phyloP scores from a whole-genome alignment of 75 land plant genomes.

The Ceratopteris richardii region DNA sequence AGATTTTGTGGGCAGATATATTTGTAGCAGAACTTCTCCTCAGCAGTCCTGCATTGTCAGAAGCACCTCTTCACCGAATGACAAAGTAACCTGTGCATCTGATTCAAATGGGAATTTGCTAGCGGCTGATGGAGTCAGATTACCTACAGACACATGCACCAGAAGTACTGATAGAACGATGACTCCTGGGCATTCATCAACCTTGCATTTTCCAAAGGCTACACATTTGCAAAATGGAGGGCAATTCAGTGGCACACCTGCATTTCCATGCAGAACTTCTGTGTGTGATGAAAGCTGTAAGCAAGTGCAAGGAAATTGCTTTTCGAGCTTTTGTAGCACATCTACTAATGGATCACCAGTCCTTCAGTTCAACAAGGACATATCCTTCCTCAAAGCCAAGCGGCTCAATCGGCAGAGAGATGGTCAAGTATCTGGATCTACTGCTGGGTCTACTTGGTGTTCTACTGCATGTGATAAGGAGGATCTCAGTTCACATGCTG shows the following conservation, averaged over 20 bases:
- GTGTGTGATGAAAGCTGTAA: neutral
- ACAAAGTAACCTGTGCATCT: neutral
- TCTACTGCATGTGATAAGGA: no score
- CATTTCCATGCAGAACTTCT: neutral
- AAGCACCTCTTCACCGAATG: neutral
- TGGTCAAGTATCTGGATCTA: no score
- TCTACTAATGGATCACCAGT: neutral
- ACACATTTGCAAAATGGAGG: neutral
- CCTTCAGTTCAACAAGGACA: no score
- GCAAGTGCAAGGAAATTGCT: neutral
- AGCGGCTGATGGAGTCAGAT: no score
- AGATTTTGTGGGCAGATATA: neutral
- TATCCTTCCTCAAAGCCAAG: no score
- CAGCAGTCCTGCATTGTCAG: neutral
- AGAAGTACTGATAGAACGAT: no score
- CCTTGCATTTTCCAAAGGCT: conserved; percentile 4
- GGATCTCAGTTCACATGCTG: no score
- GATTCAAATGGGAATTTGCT: neutral
- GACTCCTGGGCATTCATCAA: neutral
- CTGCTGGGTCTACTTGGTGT: no score
- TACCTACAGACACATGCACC: no score
- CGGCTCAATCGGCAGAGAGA: no score
- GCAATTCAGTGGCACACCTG: neutral
- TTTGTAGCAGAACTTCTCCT: neutral
- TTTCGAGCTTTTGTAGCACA: neutral